phyloP scores from a whole-genome alignment of 148 eudicot species.

The Hydrangea macrophylla region DNA sequence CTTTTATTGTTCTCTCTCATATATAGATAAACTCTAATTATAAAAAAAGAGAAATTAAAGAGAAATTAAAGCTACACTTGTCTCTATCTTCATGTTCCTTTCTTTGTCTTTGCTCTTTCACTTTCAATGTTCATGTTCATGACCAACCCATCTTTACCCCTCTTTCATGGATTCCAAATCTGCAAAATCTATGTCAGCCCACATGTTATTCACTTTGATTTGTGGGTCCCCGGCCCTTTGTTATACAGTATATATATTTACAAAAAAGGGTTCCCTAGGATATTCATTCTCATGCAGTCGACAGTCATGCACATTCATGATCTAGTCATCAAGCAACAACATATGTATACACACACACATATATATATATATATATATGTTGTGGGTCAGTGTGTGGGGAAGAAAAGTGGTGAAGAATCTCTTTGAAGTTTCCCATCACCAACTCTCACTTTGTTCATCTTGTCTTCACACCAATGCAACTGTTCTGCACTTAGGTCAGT shows the following conservation, averaged over 20 bases:
- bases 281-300: constrained; percentile 37
- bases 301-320: constrained; percentile 28
- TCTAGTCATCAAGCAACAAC: constrained; percentile 43
- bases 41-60: constrained; percentile 20
- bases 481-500: constrained; percentile 59
- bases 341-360: constrained; percentile 1
- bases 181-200: constrained; percentile 29
- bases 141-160: not conserved
- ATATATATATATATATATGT: not conserved
- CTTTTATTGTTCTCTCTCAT: constrained; percentile 1
- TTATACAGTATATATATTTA: constrained; percentile 13
- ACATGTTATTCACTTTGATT: constrained; percentile 22
- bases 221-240: constrained; percentile 6
- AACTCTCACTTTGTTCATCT: constrained; percentile 69
- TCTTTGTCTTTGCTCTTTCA: constrained; percentile 27
- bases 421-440: constrained; percentile 62
- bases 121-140: constrained; percentile 24
- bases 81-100: constrained; percentile 40
- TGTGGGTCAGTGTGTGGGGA: constrained; percentile 64
- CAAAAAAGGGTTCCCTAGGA: constrained; percentile 26
- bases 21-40: constrained; percentile 7
- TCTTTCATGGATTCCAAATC: constrained; percentile 29
- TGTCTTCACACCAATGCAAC: constrained; percentile 87
- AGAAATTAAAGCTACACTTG: constrained; percentile 34
- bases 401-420: constrained; percentile 93